Evolutionary conservation across 192 early-diverging fungal genomes (phyloP), one percentile per base, ranked within the genome.

Genomic region (Coemansia umbellata): DNA sequence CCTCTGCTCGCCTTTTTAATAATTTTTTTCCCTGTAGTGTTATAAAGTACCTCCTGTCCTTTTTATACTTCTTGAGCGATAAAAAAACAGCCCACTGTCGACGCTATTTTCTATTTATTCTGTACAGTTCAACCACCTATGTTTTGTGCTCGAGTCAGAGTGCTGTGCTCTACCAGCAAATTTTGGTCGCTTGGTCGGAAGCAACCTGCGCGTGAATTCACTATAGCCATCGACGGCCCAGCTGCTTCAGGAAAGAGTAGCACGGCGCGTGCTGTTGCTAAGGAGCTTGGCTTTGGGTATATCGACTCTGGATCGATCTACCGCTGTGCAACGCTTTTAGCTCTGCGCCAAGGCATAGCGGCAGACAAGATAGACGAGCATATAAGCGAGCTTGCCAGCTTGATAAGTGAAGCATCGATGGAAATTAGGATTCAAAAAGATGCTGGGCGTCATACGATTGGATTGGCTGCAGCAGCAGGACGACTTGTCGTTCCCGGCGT

Each of bases 241-340:
- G 86, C 85, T 9, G 89, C 87, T 4, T 86, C 86, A 11, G 90
- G 90, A 31, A 92, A 92, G 74, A 89, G 85, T 81, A 85, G 76
- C 30, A 91, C 89, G 15, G 87, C 89, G 4, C 81, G 81, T 55
- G 65, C 78, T n/a, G 77, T 89, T 2, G 87, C 87, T 3, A 74
- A 71, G 17, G 62, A 63, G 36, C 75, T 91, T 3, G 81, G 80
- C 4, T 87, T 89, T 31, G 73, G 81, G 5, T 90, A 92, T 55
- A 85, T 90, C 48, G 90, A 92, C 58, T 82, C 85, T 3, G 90
- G 90, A 5, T 83, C 85, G 13, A 83, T 87, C 50, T 87, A 81
- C 65, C 66, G 80, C 18, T 78, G 69, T 31, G 69, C 63, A 26
- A 59, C 60, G 21, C 63, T 68, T 15, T 45, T 63, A 4, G 69